phyloP scores from a whole-genome alignment of 495 filamentous ascomycete genomes.

The Choiromyces venosus region DNA sequence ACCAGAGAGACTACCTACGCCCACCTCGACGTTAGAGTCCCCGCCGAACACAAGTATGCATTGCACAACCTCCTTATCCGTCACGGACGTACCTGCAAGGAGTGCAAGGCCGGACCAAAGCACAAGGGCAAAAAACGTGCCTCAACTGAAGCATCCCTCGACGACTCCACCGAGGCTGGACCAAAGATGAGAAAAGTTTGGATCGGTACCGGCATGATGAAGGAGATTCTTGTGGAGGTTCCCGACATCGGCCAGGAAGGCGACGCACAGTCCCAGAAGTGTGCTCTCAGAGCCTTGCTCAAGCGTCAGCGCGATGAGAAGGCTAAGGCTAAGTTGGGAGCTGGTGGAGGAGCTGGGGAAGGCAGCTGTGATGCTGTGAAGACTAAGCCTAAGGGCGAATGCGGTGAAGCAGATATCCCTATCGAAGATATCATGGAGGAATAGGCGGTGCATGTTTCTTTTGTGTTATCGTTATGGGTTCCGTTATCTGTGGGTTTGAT shows the following conservation, averaged over 20 bases:
- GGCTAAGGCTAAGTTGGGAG: neutral
- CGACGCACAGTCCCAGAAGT: slow-evolving; percentile 26
- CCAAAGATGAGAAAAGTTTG: slow-evolving; percentile 33
- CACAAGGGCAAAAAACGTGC: neutral
- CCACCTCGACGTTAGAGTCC: slow-evolving; percentile 75
- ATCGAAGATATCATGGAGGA: neutral
- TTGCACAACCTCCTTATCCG: slow-evolving; percentile 82
- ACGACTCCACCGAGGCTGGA: neutral
- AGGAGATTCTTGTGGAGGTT: slow-evolving; percentile 36
- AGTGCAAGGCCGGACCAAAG: slow-evolving; percentile 58
- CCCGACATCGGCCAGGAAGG: slow-evolving; percentile 21
- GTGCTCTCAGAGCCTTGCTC: slow-evolving; percentile 30
- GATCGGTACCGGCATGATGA: slow-evolving; percentile 41
- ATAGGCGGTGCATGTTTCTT: neutral
- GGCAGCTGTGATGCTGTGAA: no score
- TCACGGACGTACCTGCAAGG: slow-evolving; percentile 74
- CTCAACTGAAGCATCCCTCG: neutral
- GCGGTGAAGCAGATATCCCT: neutral
- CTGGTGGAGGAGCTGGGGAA: neutral
- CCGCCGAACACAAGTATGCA: slow-evolving; percentile 79
- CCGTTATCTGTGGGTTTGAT: neutral
- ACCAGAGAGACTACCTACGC: slow-evolving; percentile 66
- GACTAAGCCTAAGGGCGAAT: neutral
- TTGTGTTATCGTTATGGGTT: neutral
- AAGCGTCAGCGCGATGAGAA: slow-evolving; percentile 2